Base-by-base conservation (phyloP, 2,329 filamentous ascomycete genomes). In the Ophidiomyces ophidiicola region DNA sequence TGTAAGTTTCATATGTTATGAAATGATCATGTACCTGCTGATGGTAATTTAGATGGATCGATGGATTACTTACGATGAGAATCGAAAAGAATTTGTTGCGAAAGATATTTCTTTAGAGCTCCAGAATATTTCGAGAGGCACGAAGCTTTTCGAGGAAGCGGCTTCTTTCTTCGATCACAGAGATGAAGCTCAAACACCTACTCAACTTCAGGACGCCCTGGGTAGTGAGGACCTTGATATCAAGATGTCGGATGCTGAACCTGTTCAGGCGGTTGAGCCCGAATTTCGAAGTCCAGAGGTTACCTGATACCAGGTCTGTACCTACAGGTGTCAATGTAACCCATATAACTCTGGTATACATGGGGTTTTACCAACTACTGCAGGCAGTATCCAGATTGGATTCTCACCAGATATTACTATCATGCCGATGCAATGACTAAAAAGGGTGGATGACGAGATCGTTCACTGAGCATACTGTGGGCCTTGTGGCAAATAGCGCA, bases 1-100 rank as follows among this genome's bases (percentile, higher is more conserved):
- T 49, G 63, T 68, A 47, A 47, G 63, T 55, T 14, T 31, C 12
- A 7, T 15, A 10, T n/a, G 14, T 10, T 28, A 23, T 12, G 33
- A 10, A 17, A 11, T 40, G 17, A 19, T 40, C 8, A 15, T 28
- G 14, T 26, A 14, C 12, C 25, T n/a, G n/a, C n/a, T 39, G 6
- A 10, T 32, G 18, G 4, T 26, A 5, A 25, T 33, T 12, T 39
- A 62, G 59, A 54, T 61, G 41, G 45, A 57, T 24, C 56, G 59
- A 19, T 66, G 61, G 58, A 54, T 66, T n/a, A 52, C 43, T 23
- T 66, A 63, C 44, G 51, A 59, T 42, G 29, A 44, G 5, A 29
- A 39, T 4, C 46, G 44, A 7, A 54, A 50, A 21, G 46, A 44
- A 26, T 66, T 66, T 38, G 45, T 51, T 1, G 44, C 50, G 3